These are phyloP conservation scores for Massariosphaeria phaeospora DNA, from an alignment of 495 filamentous ascomycete species.

Conservation along the genomic window DNA sequence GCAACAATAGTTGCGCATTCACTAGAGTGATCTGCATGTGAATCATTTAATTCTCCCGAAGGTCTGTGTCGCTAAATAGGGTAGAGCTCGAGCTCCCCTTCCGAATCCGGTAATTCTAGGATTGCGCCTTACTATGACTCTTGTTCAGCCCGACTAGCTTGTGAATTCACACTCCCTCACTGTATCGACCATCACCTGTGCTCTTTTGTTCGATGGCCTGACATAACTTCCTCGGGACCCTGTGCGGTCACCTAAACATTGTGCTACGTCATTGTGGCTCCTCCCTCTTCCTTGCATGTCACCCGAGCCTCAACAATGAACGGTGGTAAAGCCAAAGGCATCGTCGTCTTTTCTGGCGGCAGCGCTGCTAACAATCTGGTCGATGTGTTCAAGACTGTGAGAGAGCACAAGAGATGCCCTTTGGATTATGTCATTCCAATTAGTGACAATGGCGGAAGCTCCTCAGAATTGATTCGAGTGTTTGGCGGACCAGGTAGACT, in stretches of 20 bases:
- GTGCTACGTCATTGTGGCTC: neutral
- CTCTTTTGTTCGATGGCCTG: too few relatives aligned
- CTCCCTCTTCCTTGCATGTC: neutral
- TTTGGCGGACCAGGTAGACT: conserved; percentile 72
- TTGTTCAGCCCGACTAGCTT: neutral
- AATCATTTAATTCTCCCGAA: too few relatives aligned
- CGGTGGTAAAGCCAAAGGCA: conserved; percentile 44
- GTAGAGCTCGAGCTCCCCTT: neutral
- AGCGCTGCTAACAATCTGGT: conserved; percentile 92
- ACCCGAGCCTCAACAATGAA: conserved; percentile 5
- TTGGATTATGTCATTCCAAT: conserved; percentile 71
- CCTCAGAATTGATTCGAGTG: conserved; percentile 85
- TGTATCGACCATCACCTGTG: too few relatives aligned
- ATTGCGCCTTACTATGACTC: conserved; percentile 17
- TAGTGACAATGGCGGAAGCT: conserved; percentile 89
- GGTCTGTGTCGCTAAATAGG: neutral
- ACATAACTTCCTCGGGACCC: neutral
- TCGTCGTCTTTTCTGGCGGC: conserved; percentile 82
- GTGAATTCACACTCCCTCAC: too few relatives aligned
- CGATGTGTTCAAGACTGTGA: conserved; percentile 75
- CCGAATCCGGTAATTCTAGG: conserved; percentile 15
- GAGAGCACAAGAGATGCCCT: conserved; percentile 60
- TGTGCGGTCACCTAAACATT: neutral
- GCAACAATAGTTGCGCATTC: neutral
- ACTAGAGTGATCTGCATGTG: neutral